phyloP scores from a whole-genome alignment of 768 basidiomycete species.

The Russula virescens region DNA sequence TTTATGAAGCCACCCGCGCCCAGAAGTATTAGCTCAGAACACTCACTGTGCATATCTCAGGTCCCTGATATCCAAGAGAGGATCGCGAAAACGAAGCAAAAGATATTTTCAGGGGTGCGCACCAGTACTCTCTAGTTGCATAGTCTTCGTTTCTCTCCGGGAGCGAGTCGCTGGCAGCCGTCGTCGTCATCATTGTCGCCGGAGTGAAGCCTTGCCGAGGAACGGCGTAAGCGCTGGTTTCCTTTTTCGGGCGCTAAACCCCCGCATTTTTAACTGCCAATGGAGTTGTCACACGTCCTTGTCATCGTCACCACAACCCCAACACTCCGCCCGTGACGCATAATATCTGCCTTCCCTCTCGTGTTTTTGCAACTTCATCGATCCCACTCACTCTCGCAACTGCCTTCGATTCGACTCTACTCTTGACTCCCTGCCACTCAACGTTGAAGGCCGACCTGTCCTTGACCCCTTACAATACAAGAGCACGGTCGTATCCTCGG shows the following conservation, averaged over 20 bases:
- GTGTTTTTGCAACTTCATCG: too few species aligned
- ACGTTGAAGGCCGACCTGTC: too few species aligned
- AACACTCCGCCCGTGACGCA: too few species aligned
- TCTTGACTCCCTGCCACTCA: too few species aligned
- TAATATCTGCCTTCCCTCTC: too few species aligned
- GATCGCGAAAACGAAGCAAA: neutral
- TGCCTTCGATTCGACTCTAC: too few species aligned
- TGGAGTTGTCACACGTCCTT: constrained; percentile 8
- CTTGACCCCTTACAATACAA: too few species aligned
- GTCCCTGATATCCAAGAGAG: constrained; percentile 42
- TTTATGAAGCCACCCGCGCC: neutral
- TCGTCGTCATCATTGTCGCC: constrained; percentile 6
- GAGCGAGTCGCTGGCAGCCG: constrained; percentile 28
- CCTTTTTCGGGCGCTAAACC: neutral
- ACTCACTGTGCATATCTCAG: constrained; percentile 60
- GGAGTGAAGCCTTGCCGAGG: too few species aligned
- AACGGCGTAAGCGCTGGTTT: neutral
- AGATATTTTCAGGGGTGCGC: constrained; percentile 17
- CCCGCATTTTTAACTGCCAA: neutral
- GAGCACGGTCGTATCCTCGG: too few species aligned
- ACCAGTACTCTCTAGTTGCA: constrained; percentile 66
- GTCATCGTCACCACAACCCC: neutral
- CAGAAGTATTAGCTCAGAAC: too few species aligned
- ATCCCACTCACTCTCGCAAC: too few species aligned
- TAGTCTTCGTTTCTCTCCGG: constrained; percentile 67